Evolutionary conservation across 371 early-diverging fungal genomes (phyloP).

Genomic region (Sporodiniella umbellata): DNA sequence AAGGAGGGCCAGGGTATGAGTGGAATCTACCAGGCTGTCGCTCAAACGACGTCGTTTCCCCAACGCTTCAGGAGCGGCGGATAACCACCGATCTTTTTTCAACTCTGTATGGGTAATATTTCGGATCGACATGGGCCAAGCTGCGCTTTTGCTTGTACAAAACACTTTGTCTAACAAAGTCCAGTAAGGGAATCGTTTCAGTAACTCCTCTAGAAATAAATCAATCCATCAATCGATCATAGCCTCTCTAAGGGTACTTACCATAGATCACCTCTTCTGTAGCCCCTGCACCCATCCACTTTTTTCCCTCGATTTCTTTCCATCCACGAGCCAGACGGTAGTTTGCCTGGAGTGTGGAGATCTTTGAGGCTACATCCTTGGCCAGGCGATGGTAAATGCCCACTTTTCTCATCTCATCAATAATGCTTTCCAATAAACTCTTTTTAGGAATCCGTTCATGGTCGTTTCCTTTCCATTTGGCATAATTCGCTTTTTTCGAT

Average conservation of each 20-base stretch:
- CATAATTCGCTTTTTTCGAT: constrained; percentile 40
- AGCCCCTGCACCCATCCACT: constrained; percentile 31
- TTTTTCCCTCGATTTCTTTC: constrained; percentile 39
- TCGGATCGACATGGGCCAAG: constrained; percentile 46
- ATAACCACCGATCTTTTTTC: too few relatives aligned
- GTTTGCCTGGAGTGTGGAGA: constrained; percentile 45
- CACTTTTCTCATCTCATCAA: constrained; percentile 41
- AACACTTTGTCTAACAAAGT: constrained; percentile 38
- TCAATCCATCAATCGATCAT: too few relatives aligned
- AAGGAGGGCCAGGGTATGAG: constrained; percentile 1
- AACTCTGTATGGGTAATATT: constrained; percentile 37
- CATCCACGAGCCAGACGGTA: constrained; percentile 45
- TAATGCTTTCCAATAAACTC: constrained; percentile 35
- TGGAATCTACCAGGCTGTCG: constrained; percentile 17
- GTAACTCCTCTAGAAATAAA: constrained; percentile 28
- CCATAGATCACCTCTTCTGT: constrained; percentile 38
- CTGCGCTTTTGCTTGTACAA: constrained; percentile 15
- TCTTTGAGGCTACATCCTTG: constrained; percentile 45
- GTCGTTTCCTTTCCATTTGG: constrained; percentile 46
- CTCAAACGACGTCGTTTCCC: constrained; percentile 25
- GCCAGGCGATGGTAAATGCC: constrained; percentile 46
- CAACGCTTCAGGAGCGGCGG: too few relatives aligned
- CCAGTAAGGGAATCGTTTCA: constrained; percentile 48
- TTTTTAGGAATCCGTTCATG: constrained; percentile 46
- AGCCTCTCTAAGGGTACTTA: too few relatives aligned